Base-by-base conservation (phyloP, 2,329 filamentous ascomycete species). In the Colletotrichum costaricense region DNA sequence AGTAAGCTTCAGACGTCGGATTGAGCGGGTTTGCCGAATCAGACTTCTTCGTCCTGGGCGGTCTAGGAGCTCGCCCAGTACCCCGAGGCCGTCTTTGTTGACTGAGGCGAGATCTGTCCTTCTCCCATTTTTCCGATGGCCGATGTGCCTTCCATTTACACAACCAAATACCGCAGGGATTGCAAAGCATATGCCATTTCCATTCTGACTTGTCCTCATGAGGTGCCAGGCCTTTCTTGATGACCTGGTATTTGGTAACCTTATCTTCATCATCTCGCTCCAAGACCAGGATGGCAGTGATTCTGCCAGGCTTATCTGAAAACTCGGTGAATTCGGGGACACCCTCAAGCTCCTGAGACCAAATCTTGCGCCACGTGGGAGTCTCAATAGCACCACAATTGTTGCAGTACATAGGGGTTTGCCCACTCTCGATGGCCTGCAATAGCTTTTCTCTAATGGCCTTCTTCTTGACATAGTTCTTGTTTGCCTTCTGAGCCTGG, bases 331-430 rank as follows among this genome's bases (percentile, higher is more conserved):
- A 90, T 3, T 89, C 88, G 0, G 95, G 94, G 38, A 88, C 88
- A 1, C 94, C 95, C 19, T 90, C 85, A 58, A 92, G 88, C 8
- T 94, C 88, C 78, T 95, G 94, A n/a, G 92, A 91, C 88, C 93
- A 98, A 14, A 97, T 94, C 79, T 96, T 97, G 73, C 97, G 92
- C 97, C 97, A 99, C 0, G 96, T 98, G 0, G 96, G 94, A 0
- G 97, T 99, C 78, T 98, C 94, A 70, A 99, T 97, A 7, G 95
- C 94, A 6, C 97, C 97, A 78, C 97, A 99, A 78, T 98, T 98
- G 75, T 90, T 90, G 81, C 97, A 99, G 79, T 93, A 98, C 1
- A 93, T 93, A 0, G 97, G 97, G 87, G 95, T 93, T 76, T 95
- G 90, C 5, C 97, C 97, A 67, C 91, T 91, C n/a, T 88, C 88